Percentiles rank a stretch among this genome's conserved stretches.
phyloP scores from a whole-genome alignment of 805 yeast genomes.

The Tetrapisispora namnaoensis region DNA sequence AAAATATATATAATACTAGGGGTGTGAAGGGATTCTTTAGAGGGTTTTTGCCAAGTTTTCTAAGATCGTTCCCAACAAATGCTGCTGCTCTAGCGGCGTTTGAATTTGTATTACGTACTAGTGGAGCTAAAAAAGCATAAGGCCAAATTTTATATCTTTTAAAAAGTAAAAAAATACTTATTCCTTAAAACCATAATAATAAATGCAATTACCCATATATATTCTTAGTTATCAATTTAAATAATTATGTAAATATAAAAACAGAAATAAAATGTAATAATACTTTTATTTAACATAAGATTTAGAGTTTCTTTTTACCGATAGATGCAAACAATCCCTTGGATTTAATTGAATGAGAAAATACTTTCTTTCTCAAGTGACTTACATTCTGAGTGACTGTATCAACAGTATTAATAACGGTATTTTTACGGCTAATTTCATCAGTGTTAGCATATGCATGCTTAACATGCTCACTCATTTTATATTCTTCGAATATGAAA shows the following conservation, averaged over 20 bases:
- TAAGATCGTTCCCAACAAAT: conserved; percentile 97
- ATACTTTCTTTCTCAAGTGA: conserved; percentile 40
- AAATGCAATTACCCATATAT: background rate
- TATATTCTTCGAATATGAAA: conserved; percentile 30
- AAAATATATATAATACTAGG: conserved; percentile 40
- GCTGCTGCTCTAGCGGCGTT: conserved; percentile 95
- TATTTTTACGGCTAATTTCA: conserved; percentile 30
- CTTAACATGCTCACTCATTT: conserved; percentile 42
- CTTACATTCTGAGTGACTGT: conserved; percentile 39
- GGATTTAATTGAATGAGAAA: conserved; percentile 37
- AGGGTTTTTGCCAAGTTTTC: conserved; percentile 85
- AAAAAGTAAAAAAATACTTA: background rate
- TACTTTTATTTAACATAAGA: background rate
- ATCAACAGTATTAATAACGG: conserved; percentile 33
- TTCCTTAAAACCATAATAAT: background rate
- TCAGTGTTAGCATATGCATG: conserved; percentile 60
- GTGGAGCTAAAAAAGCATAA: conserved; percentile 42
- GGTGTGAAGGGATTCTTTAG: conserved; percentile 76
- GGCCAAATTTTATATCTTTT: background rate
- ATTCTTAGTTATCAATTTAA: background rate
- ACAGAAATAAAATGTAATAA: background rate
- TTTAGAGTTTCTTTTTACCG: conserved; percentile 38
- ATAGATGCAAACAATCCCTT: conserved; percentile 44
- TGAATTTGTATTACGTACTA: conserved; percentile 42
- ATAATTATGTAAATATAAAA: background rate